Conservation (phyloP, 2,329 filamentous ascomycete genomes). For the Fusarium zealandicum region DNA sequence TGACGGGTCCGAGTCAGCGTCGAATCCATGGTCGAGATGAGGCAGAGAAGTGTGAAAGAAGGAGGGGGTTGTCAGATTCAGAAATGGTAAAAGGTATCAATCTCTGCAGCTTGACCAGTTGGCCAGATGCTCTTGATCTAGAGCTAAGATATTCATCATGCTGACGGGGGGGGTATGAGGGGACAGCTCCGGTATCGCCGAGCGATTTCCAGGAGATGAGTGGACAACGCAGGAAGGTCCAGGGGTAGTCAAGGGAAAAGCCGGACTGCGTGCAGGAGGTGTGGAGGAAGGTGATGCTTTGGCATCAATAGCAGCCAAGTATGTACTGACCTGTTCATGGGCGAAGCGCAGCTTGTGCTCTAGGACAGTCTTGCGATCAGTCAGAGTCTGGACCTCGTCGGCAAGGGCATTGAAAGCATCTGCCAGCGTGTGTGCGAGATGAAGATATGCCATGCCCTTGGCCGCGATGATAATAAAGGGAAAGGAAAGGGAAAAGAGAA, state of each 20-base stretch:
- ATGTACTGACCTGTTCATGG: slow-evolving; percentile 66
- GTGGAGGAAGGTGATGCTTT: no score
- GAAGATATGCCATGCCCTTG: slow-evolving; percentile 49
- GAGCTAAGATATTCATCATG: slow-evolving; percentile 69
- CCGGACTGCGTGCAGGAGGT: slow-evolving; percentile 10
- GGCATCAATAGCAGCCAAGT: no score
- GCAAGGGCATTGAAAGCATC: slow-evolving; percentile 71
- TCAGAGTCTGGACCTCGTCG: slow-evolving; percentile 69
- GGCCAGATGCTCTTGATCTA: slow-evolving; percentile 76
- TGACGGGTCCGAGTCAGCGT: slow-evolving; percentile 36
- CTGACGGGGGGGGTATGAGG: slow-evolving; percentile 32
- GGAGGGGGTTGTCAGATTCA: slow-evolving; percentile 44
- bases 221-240: slow-evolving; percentile 6
- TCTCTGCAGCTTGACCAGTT: slow-evolving; percentile 62
- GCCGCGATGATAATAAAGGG: slow-evolving; percentile 22
- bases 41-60: slow-evolving; percentile 10
- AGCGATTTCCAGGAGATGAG: slow-evolving; percentile 21
- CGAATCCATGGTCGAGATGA: slow-evolving; percentile 21
- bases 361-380: slow-evolving; percentile 69
- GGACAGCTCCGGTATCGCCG: slow-evolving; percentile 40
- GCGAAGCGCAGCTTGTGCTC: slow-evolving; percentile 73
- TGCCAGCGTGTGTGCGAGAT: slow-evolving; percentile 63
- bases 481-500: slow-evolving; percentile 12
- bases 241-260: slow-evolving; percentile 16
- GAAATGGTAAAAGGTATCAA: slow-evolving; percentile 60